Conservation (phyloP, 441 rosid species). For the Arabidopsis lyrata region DNA sequence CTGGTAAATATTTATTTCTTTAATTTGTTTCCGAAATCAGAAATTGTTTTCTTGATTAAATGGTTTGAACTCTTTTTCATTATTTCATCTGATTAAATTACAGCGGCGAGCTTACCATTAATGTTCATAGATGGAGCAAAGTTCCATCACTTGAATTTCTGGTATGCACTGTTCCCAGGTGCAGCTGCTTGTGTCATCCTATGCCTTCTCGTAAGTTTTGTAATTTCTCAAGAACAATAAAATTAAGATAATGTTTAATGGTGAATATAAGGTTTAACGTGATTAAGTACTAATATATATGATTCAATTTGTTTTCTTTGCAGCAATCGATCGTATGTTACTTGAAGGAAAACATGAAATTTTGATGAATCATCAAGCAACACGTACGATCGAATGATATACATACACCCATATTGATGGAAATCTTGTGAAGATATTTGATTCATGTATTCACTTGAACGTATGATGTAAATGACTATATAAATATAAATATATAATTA, state of each 20-base stretch:
- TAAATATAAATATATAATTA: conserved; percentile 8
- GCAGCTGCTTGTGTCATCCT: conserved; percentile 83
- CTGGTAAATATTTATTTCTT: conserved; percentile 51
- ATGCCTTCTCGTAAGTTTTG: conserved; percentile 68
- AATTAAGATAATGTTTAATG: background rate
- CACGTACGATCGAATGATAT: conserved; percentile 1
- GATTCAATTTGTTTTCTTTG: conserved; percentile 29
- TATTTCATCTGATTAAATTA: background rate
- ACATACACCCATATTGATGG: conserved; percentile 20
- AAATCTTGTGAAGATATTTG: conserved; percentile 36
- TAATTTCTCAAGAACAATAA: background rate
- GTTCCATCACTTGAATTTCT: conserved; percentile 67
- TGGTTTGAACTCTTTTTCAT: too few species aligned
- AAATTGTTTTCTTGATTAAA: background rate
- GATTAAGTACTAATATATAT: conserved; percentile 13
- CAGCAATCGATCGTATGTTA: conserved; percentile 86
- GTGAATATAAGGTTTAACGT: conserved; percentile 12
- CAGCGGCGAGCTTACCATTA: conserved; percentile 94
- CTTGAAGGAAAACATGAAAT: conserved; percentile 73
- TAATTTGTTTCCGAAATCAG: background rate
- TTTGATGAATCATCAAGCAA: conserved; percentile 48
- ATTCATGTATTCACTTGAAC: conserved; percentile 39
- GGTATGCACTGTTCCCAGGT: conserved; percentile 87
- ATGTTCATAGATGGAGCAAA: conserved; percentile 85
- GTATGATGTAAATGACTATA: conserved; percentile 26